Conservation (phyloP, 148 eudicot genomes). For the Mesembryanthemum crystallinum region DNA sequence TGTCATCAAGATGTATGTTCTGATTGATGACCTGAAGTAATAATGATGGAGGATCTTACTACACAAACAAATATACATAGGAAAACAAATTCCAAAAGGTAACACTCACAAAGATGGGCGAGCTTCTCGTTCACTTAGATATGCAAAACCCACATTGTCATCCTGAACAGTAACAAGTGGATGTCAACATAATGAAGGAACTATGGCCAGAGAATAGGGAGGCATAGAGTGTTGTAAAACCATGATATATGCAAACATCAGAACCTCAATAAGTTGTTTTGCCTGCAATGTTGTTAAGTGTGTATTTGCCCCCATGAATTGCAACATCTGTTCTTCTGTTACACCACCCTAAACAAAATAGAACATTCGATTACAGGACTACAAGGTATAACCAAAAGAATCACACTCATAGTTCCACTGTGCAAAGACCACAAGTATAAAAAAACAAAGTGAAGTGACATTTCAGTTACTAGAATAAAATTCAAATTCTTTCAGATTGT, state of each 20-base stretch:
- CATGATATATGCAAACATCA: constrained; percentile 11
- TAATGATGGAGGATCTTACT: background rate
- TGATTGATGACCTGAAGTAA: background rate
- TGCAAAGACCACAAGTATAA: background rate
- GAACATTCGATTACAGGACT: background rate
- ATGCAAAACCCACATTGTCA: constrained; percentile 79
- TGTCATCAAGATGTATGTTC: background rate
- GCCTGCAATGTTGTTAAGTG: constrained; percentile 70
- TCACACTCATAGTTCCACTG: background rate
- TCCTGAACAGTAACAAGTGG: constrained; percentile 47
- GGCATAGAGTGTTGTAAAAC: constrained; percentile 1
- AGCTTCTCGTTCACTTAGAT: constrained; percentile 90
- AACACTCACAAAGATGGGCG: constrained; percentile 72
- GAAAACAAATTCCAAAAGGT: constrained; percentile 13
- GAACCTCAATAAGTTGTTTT: constrained; percentile 84
- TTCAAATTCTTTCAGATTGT: background rate
- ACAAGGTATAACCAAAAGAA: constrained; percentile 1
- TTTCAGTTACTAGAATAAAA: background rate
- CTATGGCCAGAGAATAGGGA: background rate
- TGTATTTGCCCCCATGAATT: constrained; percentile 87
- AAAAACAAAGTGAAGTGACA: background rate
- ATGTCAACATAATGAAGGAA: constrained; percentile 19
- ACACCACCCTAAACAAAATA: constrained; percentile 68
- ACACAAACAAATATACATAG: background rate
- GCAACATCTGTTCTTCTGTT: constrained; percentile 96